Evolutionary conservation across 164 flowering plant species (phyloP).

Genomic region (Chimonanthus praecox): DNA sequence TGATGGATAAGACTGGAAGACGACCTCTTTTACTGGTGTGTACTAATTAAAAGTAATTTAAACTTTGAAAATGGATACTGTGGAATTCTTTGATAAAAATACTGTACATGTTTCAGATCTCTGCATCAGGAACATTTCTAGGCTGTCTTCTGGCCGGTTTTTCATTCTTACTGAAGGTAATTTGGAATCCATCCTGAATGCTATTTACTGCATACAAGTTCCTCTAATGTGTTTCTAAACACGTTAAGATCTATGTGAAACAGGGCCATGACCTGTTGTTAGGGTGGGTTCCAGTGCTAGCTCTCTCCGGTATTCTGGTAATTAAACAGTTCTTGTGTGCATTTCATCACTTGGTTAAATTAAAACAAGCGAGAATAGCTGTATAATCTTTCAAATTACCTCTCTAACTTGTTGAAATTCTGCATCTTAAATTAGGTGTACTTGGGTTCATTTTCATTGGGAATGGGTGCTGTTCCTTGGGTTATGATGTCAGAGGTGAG

Average conservation of each 20-base stretch:
- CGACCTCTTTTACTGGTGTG: constrained; percentile 74
- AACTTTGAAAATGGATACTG: background rate
- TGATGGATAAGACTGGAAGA: constrained; percentile 79
- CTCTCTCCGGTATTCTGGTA: constrained; percentile 78
- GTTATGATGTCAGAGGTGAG: constrained; percentile 93
- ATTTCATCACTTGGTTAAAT: too few species aligned
- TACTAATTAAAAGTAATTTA: background rate
- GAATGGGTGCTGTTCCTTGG: constrained; percentile 98
- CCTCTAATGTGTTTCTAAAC: background rate
- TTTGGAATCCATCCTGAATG: background rate
- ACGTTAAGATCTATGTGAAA: constrained; percentile 8
- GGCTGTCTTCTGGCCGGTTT: constrained; percentile 50
- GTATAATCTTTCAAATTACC: background rate
- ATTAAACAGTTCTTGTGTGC: background rate
- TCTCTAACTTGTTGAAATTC: background rate
- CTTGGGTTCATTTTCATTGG: constrained; percentile 62
- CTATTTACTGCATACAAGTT: background rate
- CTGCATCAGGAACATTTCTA: constrained; percentile 56
- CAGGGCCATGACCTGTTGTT: constrained; percentile 48
- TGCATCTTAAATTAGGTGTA: constrained; percentile 38
- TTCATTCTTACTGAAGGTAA: constrained; percentile 76
- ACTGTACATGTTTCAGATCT: constrained; percentile 34
- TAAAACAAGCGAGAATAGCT: too few species aligned
- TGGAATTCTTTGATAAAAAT: background rate
- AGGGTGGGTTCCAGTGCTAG: constrained; percentile 43